Evolutionary conservation across 345 rosid genomes (phyloP).

Genomic region (Viola odorata): DNA sequence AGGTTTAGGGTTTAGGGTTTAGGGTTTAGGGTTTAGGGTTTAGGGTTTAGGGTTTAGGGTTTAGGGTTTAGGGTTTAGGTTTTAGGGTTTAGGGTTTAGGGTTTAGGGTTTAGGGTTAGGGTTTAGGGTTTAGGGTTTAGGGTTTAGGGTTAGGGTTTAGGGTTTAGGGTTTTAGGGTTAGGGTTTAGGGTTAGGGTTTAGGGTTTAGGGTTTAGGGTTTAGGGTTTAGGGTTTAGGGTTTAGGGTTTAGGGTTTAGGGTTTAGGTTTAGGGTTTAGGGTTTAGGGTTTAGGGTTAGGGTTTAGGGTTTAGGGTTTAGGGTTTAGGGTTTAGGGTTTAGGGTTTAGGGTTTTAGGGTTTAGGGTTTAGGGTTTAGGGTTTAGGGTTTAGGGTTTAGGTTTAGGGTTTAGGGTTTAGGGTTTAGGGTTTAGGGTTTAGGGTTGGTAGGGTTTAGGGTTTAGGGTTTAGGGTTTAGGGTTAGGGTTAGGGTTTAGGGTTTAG

Average conservation of each 20-base stretch:
- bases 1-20: background rate
- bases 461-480: slow-evolving; percentile 15
- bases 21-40: slow-evolving; percentile 7
- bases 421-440: slow-evolving; percentile 13
- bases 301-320: slow-evolving; percentile 14
- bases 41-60: background rate
- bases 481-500: slow-evolving; percentile 16
- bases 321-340: too few species aligned
- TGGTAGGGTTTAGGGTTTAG: slow-evolving; percentile 8
- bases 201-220: slow-evolving; percentile 18
- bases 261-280: slow-evolving; percentile 22
- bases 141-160: slow-evolving; percentile 13
- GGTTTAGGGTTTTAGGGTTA: slow-evolving; percentile 6
- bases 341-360: slow-evolving; percentile 18
- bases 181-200: slow-evolving; percentile 19
- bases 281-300: slow-evolving; percentile 24
- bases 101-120: slow-evolving; percentile 7
- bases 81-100: background rate
- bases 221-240: slow-evolving; percentile 20
- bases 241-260: slow-evolving; percentile 20
- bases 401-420: slow-evolving; percentile 14
- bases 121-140: slow-evolving; percentile 16
- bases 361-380: slow-evolving; percentile 18
- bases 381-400: slow-evolving; percentile 15
- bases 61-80: background rate